Conservation (phyloP, 2,329 filamentous ascomycete genomes). For the Didymella segeticola region DNA sequence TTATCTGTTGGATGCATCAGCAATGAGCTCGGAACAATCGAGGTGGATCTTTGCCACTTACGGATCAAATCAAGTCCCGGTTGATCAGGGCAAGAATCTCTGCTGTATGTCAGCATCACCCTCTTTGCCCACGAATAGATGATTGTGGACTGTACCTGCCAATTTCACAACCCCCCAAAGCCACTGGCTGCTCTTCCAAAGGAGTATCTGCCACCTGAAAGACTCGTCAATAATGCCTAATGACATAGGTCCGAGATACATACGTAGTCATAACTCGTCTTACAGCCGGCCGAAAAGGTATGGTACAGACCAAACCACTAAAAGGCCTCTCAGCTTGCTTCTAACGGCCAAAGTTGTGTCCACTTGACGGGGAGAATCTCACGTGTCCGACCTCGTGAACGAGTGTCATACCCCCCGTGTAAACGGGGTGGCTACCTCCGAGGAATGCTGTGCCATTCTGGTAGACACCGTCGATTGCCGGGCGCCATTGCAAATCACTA, state of each 20-base stretch:
- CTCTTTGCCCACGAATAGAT: not conserved
- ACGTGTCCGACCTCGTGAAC: slow-evolving; percentile 9
- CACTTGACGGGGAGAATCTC: not conserved
- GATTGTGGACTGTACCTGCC: no score
- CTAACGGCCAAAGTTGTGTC: not conserved
- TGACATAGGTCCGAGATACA: not conserved
- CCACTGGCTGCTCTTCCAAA: not conserved
- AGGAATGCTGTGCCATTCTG: not conserved
- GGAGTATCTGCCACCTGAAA: not conserved
- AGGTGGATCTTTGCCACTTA: not conserved
- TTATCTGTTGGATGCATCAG: slow-evolving; percentile 1
- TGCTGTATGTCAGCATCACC: not conserved
- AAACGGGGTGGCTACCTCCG: not conserved
- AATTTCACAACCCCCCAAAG: not conserved
- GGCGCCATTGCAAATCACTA: not conserved
- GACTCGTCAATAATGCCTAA: not conserved
- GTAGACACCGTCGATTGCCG: not conserved
- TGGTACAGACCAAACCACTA: slow-evolving; percentile 13
- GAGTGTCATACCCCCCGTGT: not conserved
- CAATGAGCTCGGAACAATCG: no score
- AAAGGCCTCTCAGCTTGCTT: not conserved
- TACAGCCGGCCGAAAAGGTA: not conserved
- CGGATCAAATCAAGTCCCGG: not conserved
- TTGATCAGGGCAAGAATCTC: not conserved
- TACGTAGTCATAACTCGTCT: slow-evolving; percentile 5